Evolutionary conservation across 106 monocot genomes (phyloP).

Genomic region (Dioscorea zingiberensis): DNA sequence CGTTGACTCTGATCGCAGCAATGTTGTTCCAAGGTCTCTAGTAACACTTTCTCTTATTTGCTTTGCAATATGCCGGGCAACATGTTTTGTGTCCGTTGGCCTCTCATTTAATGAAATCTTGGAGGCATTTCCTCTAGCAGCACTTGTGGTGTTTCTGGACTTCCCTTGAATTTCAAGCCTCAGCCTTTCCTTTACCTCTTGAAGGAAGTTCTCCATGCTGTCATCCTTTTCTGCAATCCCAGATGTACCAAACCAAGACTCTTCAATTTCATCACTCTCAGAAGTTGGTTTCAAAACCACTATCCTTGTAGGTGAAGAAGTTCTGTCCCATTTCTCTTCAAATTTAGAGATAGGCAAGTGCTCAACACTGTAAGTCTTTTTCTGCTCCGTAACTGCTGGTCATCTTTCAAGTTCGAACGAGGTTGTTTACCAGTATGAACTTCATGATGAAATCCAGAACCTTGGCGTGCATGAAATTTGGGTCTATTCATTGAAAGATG

Average conservation of each 20-base stretch:
- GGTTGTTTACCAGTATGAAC: not conserved
- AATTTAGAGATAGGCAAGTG: conserved; percentile 9
- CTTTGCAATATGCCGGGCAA: conserved; percentile 42
- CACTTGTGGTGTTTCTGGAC: conserved; percentile 10
- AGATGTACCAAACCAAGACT: conserved; percentile 28
- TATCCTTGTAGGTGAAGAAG: conserved; percentile 54
- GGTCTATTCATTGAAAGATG: not conserved
- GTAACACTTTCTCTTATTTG: conserved; percentile 65
- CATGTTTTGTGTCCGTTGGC: conserved; percentile 33
- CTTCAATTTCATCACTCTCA: conserved; percentile 42
- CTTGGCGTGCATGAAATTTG: conserved; percentile 1
- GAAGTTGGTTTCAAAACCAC: conserved; percentile 67
- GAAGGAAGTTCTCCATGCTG: conserved; percentile 67
- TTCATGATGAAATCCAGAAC: not conserved
- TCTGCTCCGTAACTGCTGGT: not conserved
- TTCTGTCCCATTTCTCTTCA: conserved; percentile 19
- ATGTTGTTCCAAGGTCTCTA: conserved; percentile 28
- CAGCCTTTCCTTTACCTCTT: conserved; percentile 82
- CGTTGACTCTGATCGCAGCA: conserved; percentile 51
- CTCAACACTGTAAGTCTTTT: conserved; percentile 14
- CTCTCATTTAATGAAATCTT: conserved; percentile 18
- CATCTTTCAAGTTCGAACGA: conserved; percentile 1
- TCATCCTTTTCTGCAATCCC: conserved; percentile 32
- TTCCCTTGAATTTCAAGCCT: conserved; percentile 66
- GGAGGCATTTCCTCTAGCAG: not conserved